Base-by-base conservation (phyloP, 495 filamentous ascomycete species). In the Copromyces sp. region DNA sequence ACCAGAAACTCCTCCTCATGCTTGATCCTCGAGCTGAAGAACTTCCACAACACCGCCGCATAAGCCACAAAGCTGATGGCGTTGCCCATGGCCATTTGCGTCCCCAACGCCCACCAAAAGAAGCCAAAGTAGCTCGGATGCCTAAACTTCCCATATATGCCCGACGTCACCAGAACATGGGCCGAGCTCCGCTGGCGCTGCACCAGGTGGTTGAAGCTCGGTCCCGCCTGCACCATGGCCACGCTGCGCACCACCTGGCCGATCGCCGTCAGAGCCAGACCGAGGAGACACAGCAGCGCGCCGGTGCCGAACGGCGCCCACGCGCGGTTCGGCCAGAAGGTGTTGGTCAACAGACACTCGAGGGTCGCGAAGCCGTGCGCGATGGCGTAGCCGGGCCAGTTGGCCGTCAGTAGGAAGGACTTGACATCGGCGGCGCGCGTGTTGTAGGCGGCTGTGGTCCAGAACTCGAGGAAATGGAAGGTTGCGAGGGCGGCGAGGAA, bases 401-500 rank as follows among this genome's bases (percentile, higher is more conserved):
- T 99, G 45, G 87, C 86, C n/a, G 88, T 90, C 9, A 99, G 86
- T 1, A 99, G 87, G 82, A 96, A 99, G 9, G 93, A 90, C 72
- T 84, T 84, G 20, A 93, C 82, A 7, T 86, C 85, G 7, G 93
- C 94, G n/a, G 86, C 81, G 42, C 83, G 80, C 0, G 93, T 92
- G 83, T 98, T 98, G 82, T 92, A 92, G 32, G 81, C 82, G 37
- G 95, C 95, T 0, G 95, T 98, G 68, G 89, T 91, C 84, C 87
- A 95, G 86, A 92, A 99, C 82, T 99, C 95, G 81, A 99, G 91
- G 83, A 97, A 97, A 82, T 99, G 95, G 87, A 98, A 98, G 71
- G 91, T 78, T 17, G 90, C 88, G 71, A 99, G 89, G 37, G 89
- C 81, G 68, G 86, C 82, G 77, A 94, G 75, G 84, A 99, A 97